Evolutionary conservation across 345 rosid genomes (phyloP).

Genomic region (Erodium maritimum): DNA sequence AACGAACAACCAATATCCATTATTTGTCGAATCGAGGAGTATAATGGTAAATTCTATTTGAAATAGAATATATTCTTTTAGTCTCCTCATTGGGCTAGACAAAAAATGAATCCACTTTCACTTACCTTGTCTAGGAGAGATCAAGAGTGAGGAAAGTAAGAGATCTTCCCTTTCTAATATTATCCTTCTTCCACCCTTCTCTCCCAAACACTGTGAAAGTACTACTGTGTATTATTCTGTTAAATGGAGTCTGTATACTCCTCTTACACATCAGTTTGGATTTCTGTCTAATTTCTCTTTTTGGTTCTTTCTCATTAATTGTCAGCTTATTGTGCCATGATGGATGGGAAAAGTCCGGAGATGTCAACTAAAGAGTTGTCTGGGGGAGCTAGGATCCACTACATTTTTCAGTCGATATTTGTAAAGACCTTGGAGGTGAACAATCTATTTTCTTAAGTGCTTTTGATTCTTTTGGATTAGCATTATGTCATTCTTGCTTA

Average conservation of each 20-base stretch:
- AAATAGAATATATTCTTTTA: background rate
- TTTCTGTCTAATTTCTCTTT: background rate
- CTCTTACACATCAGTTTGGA: background rate
- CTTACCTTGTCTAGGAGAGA: background rate
- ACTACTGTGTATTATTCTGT: background rate
- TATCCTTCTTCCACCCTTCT: background rate
- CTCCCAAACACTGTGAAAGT: background rate
- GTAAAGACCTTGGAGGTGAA: constrained; percentile 59
- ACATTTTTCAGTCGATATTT: constrained; percentile 57
- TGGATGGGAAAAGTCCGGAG: constrained; percentile 57
- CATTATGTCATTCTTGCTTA: background rate
- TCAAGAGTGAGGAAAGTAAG: too few relatives aligned
- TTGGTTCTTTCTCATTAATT: constrained; percentile 2
- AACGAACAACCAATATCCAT: too few relatives aligned
- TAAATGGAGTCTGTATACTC: background rate
- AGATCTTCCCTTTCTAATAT: background rate
- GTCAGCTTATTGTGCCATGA: constrained; percentile 44
- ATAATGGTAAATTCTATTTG: background rate
- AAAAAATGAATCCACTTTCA: background rate
- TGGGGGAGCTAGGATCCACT: constrained; percentile 63
- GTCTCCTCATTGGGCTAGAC: background rate
- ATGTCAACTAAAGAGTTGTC: constrained; percentile 48
- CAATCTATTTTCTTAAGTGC: background rate
- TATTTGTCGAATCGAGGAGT: too few relatives aligned
- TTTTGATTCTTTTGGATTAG: background rate